Base-by-base conservation (phyloP, 176 grass and related monocot species). In the Areca catechu region DNA sequence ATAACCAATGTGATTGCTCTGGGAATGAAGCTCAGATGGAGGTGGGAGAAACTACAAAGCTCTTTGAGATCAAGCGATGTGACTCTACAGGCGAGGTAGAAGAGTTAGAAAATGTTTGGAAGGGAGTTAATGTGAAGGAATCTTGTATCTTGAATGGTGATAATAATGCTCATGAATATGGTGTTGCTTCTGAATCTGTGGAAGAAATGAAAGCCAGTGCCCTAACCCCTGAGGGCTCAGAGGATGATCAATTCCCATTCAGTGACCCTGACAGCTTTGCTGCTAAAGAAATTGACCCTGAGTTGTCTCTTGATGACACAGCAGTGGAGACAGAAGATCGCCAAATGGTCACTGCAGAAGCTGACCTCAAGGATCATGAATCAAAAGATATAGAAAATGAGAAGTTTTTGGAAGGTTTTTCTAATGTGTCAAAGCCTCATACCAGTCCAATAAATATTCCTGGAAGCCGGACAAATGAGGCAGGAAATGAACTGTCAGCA, bases 211-310 rank as follows among this genome's bases (percentile, higher is more conserved):
- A 76, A 51, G 3, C 58, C 56, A 20, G 24, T 67, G 71, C 73
- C 49, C 54, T 77, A 12, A 66, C 62, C 50, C 77, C 77, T 72
- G 75, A 82, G 58, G 71, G 63, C 54, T 64, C 61, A 66, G 92
- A 88, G 28, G 86, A 97, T 68, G 74, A 73, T 65, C 86, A 87
- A 69, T 96, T 96, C 51, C 71, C 79, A 23, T 87, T 84, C 69
- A 88, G 77, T 74, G 92, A 85, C 49, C 62, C 37, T 51, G 83
- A 82, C 66, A 72, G 62, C 76, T 82, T 74, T 79, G n/a, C 43
- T n/a, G 74, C 79, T 62, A 70, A 50, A 79, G 77, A 82, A 21
- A 76, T 51, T 16, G 48, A 51, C 61, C 64, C 63, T 72, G 62
- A 66, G 15, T 3, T 25, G 53, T 54, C 18, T 69, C 54, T 60